phyloP scores from a whole-genome alignment of 495 filamentous ascomycete species.

The Penicillium herquei region DNA sequence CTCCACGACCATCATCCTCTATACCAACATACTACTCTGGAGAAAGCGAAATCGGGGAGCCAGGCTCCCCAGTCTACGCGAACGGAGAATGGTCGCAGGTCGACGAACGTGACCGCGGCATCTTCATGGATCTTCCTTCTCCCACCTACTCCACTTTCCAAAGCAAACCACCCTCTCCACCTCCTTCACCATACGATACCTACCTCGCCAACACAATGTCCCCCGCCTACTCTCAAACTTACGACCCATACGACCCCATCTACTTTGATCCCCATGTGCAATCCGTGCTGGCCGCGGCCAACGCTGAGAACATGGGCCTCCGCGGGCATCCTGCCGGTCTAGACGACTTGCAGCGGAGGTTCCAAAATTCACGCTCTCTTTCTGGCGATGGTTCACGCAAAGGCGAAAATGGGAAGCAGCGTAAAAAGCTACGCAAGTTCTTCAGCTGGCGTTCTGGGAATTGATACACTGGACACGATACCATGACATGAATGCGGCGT shows the following conservation, averaged over 20 bases:
- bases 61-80: constrained; percentile 34
- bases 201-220: constrained; percentile 23
- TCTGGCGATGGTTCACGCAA: constrained; percentile 4
- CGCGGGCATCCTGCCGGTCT: constrained; percentile 18
- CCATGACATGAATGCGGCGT: constrained; percentile 7
- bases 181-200: constrained; percentile 12
- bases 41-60: constrained; percentile 37
- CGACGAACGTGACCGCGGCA: constrained; percentile 25
- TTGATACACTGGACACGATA: constrained; percentile 11
- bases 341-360: constrained; percentile 27
- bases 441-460: constrained; percentile 28
- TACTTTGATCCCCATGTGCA: constrained; percentile 29
- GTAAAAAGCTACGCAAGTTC: constrained; percentile 23
- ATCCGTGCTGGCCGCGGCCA: constrained; percentile 29
- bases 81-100: constrained; percentile 30
- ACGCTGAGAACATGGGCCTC: constrained; percentile 28
- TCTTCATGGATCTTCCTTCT: constrained; percentile 16
- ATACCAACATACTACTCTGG: constrained; percentile 22
- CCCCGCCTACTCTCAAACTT: constrained; percentile 7
- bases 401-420: constrained; percentile 11
- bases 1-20: constrained; percentile 18
- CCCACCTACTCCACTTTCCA: background rate
- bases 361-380: constrained; percentile 11
- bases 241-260: constrained; percentile 21
- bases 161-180: background rate